A percentile compares a stretch with the other conserved stretches of the same genome.
Evolutionary conservation across 495 filamentous ascomycete genomes (phyloP).

Genomic region (Penicillium canariense): DNA sequence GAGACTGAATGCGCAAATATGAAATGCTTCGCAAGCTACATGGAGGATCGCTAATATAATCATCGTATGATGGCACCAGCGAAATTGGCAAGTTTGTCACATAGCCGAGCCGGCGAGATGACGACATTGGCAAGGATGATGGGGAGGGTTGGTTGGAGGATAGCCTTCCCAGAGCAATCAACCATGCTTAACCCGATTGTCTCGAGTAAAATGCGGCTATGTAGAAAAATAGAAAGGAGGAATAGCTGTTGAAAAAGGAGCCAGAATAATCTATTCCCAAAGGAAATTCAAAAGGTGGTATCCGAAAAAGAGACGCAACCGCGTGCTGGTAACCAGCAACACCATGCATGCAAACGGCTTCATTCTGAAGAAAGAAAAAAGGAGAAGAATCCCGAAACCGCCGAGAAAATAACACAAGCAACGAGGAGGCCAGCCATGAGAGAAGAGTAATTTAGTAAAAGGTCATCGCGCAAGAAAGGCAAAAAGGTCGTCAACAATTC

Average conservation of each 20-base stretch:
- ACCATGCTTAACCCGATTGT: not conserved
- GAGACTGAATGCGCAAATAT: no score
- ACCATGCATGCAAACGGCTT: slow-evolving; percentile 18
- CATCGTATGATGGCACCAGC: not conserved
- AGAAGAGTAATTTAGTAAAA: slow-evolving; percentile 4
- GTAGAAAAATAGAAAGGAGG: not conserved
- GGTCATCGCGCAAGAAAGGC: slow-evolving; percentile 6
- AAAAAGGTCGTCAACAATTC: slow-evolving; percentile 40
- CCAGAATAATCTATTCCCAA: not conserved
- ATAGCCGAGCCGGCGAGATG: slow-evolving; percentile 17
- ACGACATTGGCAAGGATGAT: slow-evolving; percentile 16
- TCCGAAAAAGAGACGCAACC: slow-evolving; percentile 21
- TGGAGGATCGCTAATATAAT: no score
- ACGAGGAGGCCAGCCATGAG: slow-evolving; percentile 13
- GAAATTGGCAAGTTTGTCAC: not conserved
- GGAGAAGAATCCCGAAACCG: slow-evolving; percentile 3
- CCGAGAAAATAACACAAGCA: slow-evolving; percentile 5
- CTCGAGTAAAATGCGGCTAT: not conserved
- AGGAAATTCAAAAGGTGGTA: slow-evolving; percentile 15
- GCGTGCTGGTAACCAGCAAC: slow-evolving; percentile 1
- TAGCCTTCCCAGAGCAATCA: not conserved
- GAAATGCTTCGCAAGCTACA: no score
- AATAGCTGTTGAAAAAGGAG: not conserved
- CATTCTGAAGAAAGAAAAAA: slow-evolving; percentile 10
- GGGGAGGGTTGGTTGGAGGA: not conserved